These are phyloP conservation scores for Lactarius tabidus DNA, from an alignment of 768 basidiomycete species.

Conservation along the genomic window DNA sequence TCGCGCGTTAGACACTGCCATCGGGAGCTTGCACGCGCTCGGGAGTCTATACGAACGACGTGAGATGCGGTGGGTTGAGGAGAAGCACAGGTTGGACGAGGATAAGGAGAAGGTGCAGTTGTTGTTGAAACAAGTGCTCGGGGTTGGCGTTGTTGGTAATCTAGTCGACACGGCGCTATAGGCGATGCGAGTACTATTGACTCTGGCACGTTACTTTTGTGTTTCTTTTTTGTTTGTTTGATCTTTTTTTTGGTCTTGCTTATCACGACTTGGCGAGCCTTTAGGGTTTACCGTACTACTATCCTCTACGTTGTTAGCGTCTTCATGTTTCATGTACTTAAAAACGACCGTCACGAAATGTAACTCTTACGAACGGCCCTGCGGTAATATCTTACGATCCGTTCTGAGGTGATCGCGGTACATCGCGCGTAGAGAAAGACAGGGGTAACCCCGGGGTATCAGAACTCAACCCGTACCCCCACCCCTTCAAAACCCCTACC, in stretches of 20 bases:
- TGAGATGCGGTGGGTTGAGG: conserved; percentile 65
- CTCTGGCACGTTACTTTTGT: neutral
- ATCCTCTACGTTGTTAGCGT: neutral
- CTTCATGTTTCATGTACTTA: neutral
- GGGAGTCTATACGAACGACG: conserved; percentile 64
- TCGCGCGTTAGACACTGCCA: conserved; percentile 60
- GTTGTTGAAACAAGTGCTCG: conserved; percentile 60
- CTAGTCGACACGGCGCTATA: conserved; percentile 15
- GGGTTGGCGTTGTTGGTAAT: conserved; percentile 24
- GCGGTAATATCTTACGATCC: no score
- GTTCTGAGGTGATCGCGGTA: no score
- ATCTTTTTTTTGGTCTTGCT: neutral
- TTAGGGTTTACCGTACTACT: neutral
- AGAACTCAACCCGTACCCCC: no score
- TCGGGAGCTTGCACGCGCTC: conserved; percentile 62
- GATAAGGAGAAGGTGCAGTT: conserved; percentile 67
- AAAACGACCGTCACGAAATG: no score
- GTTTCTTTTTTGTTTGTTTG: neutral
- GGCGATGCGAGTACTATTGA: neutral
- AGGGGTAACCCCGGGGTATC: no score
- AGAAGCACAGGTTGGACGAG: conserved; percentile 59
- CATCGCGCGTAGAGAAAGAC: no score
- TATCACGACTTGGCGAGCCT: neutral
- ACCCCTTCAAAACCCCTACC: no score
- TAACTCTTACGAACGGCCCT: no score